phyloP scores from a whole-genome alignment of 805 yeast species.

The Hanseniaspora mollemarum region DNA sequence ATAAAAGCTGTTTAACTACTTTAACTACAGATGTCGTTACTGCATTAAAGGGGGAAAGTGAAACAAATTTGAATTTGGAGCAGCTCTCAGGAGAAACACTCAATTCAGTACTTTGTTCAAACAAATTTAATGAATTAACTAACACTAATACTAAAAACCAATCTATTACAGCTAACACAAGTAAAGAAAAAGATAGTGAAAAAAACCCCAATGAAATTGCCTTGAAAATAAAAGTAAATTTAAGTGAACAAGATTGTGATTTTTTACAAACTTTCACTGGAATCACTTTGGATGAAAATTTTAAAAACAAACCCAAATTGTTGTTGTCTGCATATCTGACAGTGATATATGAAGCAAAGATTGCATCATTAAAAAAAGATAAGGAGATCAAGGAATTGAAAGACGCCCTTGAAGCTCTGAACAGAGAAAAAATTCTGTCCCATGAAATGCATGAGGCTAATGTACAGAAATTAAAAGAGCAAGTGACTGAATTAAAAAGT shows the following conservation, averaged over 20 bases:
- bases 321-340: slow-evolving; percentile 5
- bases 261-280: slow-evolving; percentile 1
- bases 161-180: not conserved
- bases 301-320: slow-evolving; percentile 1
- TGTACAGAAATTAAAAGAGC: not conserved
- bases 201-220: slow-evolving; percentile 2
- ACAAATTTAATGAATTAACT: too few species aligned
- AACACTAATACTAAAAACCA: too few species aligned
- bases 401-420: not conserved
- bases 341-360: not conserved
- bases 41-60: too few species aligned
- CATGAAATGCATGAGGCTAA: not conserved
- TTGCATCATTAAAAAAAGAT: not conserved
- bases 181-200: not conserved
- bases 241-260: not conserved
- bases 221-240: not conserved
- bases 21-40: too few species aligned
- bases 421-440: not conserved
- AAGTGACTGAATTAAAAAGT: too few species aligned
- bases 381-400: slow-evolving; percentile 1
- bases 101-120: too few species aligned
- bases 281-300: not conserved
- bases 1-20: too few species aligned
- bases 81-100: too few species aligned
- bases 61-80: too few species aligned